Percentiles rank a stretch among this genome's conserved stretches.
Evolutionary conservation across 306 rosid species (phyloP).

Genomic region (Vachellia collinsii): DNA sequence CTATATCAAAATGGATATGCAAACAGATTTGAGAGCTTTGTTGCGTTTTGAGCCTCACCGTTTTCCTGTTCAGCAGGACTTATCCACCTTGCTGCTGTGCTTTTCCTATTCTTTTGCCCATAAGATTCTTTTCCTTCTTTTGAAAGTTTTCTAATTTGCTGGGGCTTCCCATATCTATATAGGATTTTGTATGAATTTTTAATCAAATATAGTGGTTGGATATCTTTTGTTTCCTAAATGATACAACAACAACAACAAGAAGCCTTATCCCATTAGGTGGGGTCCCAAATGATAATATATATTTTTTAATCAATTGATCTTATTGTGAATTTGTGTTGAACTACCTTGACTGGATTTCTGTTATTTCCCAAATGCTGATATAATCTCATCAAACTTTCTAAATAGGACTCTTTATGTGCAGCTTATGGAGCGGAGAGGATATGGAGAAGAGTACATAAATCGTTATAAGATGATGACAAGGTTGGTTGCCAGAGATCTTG

Average conservation of each 20-base stretch:
- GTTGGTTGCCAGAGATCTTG: constrained; percentile 41
- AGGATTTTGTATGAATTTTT: background rate
- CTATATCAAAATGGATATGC: background rate
- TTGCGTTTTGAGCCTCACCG: constrained; percentile 21
- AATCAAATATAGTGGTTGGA: background rate
- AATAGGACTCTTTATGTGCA: constrained; percentile 45
- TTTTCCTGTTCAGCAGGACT: background rate
- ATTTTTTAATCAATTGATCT: constrained; percentile 17
- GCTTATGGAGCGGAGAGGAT: constrained; percentile 95
- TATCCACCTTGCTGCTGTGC: background rate
- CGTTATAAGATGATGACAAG: constrained; percentile 96
- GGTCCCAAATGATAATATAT: background rate
- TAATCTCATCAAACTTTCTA: constrained; percentile 37
- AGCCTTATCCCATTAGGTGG: too few relatives aligned
- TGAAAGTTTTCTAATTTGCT: background rate
- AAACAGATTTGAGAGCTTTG: constrained; percentile 4
- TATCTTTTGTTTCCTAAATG: constrained; percentile 7
- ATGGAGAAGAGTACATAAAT: constrained; percentile 81
- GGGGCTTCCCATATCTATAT: background rate
- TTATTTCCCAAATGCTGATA: background rate
- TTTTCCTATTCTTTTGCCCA: background rate
- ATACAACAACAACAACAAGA: background rate
- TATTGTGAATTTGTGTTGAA: background rate
- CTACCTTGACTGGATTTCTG: constrained; percentile 3
- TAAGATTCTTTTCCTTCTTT: background rate